A percentile compares a stretch with the other conserved stretches of the same genome.
Evolutionary conservation across 2,329 filamentous ascomycete species (phyloP).

Genomic region (Reticulascus tulasneorum): DNA sequence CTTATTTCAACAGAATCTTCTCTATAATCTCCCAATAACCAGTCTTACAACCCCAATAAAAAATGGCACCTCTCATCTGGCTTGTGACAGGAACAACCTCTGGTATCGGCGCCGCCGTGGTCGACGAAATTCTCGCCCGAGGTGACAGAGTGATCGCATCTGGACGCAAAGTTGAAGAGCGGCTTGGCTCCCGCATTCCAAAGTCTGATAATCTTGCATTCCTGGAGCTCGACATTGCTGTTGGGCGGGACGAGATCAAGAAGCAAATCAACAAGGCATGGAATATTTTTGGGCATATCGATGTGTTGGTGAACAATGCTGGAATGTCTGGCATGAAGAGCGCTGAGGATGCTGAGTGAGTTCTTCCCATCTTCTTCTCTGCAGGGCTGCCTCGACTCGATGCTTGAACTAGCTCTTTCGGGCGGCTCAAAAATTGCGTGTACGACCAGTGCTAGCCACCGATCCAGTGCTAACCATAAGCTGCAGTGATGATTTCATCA

Average conservation of each 20-base stretch:
- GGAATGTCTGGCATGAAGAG: constrained; percentile 14
- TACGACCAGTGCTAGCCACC: too few species aligned
- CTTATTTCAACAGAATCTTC: too few species aligned
- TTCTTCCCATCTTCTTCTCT: too few species aligned
- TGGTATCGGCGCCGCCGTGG: constrained; percentile 22
- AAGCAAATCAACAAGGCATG: constrained; percentile 33
- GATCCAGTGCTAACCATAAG: not conserved
- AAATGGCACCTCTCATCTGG: constrained; percentile 26
- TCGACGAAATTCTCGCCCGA: constrained; percentile 33
- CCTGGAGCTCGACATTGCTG: constrained; percentile 29
- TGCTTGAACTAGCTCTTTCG: too few species aligned
- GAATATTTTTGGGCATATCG: constrained; percentile 39
- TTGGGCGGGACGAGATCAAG: constrained; percentile 26
- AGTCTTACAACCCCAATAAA: too few species aligned
- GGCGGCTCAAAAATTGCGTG: too few species aligned
- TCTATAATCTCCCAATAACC: too few species aligned
- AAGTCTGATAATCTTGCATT: constrained; percentile 30
- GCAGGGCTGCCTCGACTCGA: too few species aligned
- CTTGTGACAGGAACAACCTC: constrained; percentile 27
- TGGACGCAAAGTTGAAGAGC: constrained; percentile 42
- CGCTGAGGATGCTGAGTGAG: constrained; percentile 27
- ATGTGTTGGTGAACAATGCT: constrained; percentile 20
- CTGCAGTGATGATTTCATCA: constrained; percentile 20
- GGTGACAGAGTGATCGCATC: constrained; percentile 42
- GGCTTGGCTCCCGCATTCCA: constrained; percentile 37